Evolutionary conservation across 345 rosid genomes (phyloP), one percentile per base, ranked within the genome.

Genomic region (Salix udensis): DNA sequence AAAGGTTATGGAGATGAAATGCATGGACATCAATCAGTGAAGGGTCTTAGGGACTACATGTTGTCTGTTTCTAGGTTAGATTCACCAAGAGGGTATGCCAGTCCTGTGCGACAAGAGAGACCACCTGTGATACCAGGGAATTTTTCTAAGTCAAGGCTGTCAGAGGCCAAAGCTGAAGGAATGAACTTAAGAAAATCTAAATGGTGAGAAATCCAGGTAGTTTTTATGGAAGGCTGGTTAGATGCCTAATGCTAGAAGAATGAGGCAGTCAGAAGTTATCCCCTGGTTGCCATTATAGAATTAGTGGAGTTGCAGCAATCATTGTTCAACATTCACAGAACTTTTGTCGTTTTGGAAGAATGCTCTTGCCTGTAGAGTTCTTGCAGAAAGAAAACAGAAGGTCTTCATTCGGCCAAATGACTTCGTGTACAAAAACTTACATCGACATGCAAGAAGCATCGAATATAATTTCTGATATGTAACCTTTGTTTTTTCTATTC

Each of bases 1-100:
- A 90, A 86, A 77, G 88, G 81, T 14, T 84, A 81, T 30, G 79
- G 80, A 62, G 96, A 90, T 69, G 94, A 95, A 80, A 76, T 89
- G 79, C 88, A 85, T 46, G 91, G 91, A 37, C 87, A 91, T 82
- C 92, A 90, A 76, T 83, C 84, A 48, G 81, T 75, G 74, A 89
- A 87, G 83, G 88, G 87, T 86, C 83, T 88, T n/a, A 87, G 86
- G 87, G 97, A 90, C 79, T 89, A 85, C 52, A 79, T 88, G 21
- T 19, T 88, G 21, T 87, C 88, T 3, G 90, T 89, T 79, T 84
- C 88, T 6, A 88, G 83, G 39, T 71, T 76, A 36, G 88, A 89
- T 37, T 83, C 90, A 76, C 81, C 88, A 4, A 85, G 88, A 58
- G 84, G 81, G 48, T 82, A 77, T 78, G 86, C 81, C 55, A 91